Evolutionary conservation across 352 stramenopile species (phyloP).

Genomic region (Phytophthora chlamydospora): DNA sequence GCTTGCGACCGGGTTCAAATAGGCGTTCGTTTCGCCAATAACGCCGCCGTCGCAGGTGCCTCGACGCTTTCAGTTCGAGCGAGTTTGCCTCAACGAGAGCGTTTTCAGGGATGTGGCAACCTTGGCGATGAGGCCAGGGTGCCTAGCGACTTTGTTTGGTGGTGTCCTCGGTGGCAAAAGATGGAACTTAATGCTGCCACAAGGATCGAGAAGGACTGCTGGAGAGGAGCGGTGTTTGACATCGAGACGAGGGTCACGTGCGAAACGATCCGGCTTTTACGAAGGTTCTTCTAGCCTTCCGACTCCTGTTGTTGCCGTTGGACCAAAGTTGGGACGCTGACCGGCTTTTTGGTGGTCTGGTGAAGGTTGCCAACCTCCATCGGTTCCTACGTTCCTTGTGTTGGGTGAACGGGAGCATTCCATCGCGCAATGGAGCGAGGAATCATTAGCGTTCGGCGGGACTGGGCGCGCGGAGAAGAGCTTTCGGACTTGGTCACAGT

Average conservation of each 20-base stretch:
- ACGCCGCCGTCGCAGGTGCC: conserved; percentile 6
- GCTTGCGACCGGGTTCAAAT: conserved; percentile 13
- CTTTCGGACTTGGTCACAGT: conserved; percentile 50
- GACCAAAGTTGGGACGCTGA: conserved; percentile 1
- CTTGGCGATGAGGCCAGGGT: conserved; percentile 1
- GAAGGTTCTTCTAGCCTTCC: conserved; percentile 32
- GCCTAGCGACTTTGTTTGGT: conserved; percentile 4
- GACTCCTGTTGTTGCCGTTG: conserved; percentile 1
- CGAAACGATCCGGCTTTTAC: conserved; percentile 27
- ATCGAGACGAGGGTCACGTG: neutral
- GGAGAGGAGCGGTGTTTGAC: no score
- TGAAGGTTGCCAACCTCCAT: neutral
- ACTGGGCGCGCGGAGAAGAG: conserved; percentile 16
- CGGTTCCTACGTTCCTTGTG: conserved; percentile 34
- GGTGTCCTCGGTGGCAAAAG: no score
- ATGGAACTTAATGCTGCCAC: no score
- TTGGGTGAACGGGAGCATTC: conserved; percentile 53
- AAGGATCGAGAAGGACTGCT: no score
- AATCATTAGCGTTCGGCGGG: conserved; percentile 34
- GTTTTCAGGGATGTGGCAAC: conserved; percentile 2
- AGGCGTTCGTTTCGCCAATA: conserved; percentile 33
- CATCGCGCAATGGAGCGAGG: conserved; percentile 40
- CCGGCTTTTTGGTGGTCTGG: neutral
- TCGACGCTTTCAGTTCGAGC: conserved; percentile 22
- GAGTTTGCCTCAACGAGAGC: conserved; percentile 15